Base-by-base conservation (phyloP, 768 basidiomycete species). In the Hypsizygus marmoreus region DNA sequence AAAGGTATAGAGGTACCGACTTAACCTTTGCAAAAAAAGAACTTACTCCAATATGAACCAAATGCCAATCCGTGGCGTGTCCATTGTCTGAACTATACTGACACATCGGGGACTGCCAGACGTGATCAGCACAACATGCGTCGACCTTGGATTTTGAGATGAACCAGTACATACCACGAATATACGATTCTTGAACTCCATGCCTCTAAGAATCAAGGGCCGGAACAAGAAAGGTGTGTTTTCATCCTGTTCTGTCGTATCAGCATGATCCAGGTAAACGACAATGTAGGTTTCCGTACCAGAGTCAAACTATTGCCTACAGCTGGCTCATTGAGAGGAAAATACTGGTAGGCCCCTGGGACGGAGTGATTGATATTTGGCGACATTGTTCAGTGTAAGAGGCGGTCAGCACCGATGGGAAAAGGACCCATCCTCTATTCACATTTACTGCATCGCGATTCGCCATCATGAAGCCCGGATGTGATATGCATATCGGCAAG, bases 11-110 rank as follows among this genome's bases (percentile, higher is more conserved):
- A 22, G n/a, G 14, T 17, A 35, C 4, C 28, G 13, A 13, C 29
- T 16, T 24, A 12, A 35, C 29, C 13, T 25, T 2, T 39, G 22
- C 13, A 13, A 14, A 13, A 19, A 16, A 34, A 1, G 17, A 35
- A 29, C 44, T 51, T 50, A 80, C 80, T 1, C 86, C 87, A 25
- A 88, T 73, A 59, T 92, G 88, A 13, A 90, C 86, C 4, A 91
- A 64, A 61, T 93, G 91, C 82, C 85, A 91, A 51, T 91, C 86
- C 1, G 89, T 90, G 3, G 82, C 80, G 55, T 87, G 81, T 0
- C 90, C 90, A 40, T 83, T 68, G 34, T 86, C 77, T 7, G 82
- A 73, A 46, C 83, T 86, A 67, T 92, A 93, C 64, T 86, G 83
- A 62, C 90, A 91, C 89, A 91, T 91, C 2, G 86, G 87, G 9